These are phyloP conservation scores for Zasmidium citrigriseum DNA, from an alignment of 2,329 filamentous ascomycete genomes.

Conservation along the genomic window DNA sequence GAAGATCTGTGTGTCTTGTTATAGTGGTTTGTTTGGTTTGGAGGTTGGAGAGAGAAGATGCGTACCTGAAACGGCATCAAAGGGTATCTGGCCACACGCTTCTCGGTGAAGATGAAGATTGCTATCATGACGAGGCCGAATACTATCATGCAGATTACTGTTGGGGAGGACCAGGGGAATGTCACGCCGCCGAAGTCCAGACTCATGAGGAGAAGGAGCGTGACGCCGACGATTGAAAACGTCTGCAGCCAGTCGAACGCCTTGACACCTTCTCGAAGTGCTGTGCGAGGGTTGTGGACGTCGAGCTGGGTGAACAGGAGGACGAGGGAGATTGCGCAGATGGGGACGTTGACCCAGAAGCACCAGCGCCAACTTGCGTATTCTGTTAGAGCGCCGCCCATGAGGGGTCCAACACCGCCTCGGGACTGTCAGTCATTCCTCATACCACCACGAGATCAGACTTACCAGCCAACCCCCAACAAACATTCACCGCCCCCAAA, in stretches of 20 bases:
- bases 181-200: conserved; percentile 56
- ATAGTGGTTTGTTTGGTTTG: conserved; percentile 14
- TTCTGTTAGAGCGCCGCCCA: conserved; percentile 54
- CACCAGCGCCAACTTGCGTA: conserved; percentile 55
- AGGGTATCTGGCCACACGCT: conserved; percentile 63
- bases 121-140: conserved; percentile 51
- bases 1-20: too few relatives aligned
- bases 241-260: conserved; percentile 59
- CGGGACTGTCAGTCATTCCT: too few relatives aligned
- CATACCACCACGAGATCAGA: too few relatives aligned
- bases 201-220: conserved; percentile 54
- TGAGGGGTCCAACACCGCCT: conserved; percentile 52
- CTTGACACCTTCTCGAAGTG: conserved; percentile 48
- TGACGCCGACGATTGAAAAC: conserved; percentile 53
- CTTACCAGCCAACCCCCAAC: conserved; percentile 60
- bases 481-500: conserved; percentile 53
- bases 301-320: conserved; percentile 56
- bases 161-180: conserved; percentile 56
- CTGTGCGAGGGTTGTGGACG: conserved; percentile 57
- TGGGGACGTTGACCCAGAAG: conserved; percentile 57
- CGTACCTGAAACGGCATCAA: conserved; percentile 62
- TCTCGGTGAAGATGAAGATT: conserved; percentile 63
- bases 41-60: not conserved
- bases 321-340: conserved; percentile 51
- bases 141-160: conserved; percentile 57